Evolutionary conservation across 2,329 filamentous ascomycete species (phyloP), one percentile per base, ranked within the genome.

Genomic region (Beauveria sp.): DNA sequence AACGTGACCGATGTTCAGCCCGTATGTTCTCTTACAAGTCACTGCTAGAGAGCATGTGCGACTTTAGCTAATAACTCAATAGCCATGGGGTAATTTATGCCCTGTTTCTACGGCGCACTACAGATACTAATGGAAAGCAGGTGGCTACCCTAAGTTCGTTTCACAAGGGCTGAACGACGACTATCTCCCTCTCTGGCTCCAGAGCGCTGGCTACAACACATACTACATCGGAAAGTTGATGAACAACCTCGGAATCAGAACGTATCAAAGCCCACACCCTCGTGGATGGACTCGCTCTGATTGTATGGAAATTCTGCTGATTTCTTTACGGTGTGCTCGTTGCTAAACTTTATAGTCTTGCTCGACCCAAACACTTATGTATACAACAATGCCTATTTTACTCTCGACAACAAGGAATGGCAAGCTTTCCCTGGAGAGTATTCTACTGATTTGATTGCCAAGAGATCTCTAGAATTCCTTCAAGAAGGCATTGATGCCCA

Each of bases 321-420:
- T 46, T 24, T 43, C 7, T 28, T 18, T 12, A 26, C 18, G 6
- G 8, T 14, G 40, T n/a, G 10, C 31, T 34, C 22, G 31, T 20
- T 26, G 50, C 42, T 61, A n/a, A 49, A 2, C 4, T 18, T 0
- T 9, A 72, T 70, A 65, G 79, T 87, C 66, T 74, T 88, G 1
- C 74, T 89, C 1, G 86, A 89, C 64, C 87, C 87, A 0, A 82
- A 79, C 65, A 90, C 88, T 0, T 90, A 90, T 67, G 76, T 82
- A 31, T 91, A 90, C 68, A 77, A 85, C 28, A 89, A 90, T 68
- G 77, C 83, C 1, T 86, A 81, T 5, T 87, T 85, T 1, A 61
- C 61, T 1, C 75, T 75, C 0, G 67, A 71, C 18, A 75, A 71
- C 61, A 74, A 74, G 16, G 68, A 74, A 0, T 83, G 83, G 0